Evolutionary conservation across 140 eudicot species (phyloP).

Genomic region (Oenanthe javanica): DNA sequence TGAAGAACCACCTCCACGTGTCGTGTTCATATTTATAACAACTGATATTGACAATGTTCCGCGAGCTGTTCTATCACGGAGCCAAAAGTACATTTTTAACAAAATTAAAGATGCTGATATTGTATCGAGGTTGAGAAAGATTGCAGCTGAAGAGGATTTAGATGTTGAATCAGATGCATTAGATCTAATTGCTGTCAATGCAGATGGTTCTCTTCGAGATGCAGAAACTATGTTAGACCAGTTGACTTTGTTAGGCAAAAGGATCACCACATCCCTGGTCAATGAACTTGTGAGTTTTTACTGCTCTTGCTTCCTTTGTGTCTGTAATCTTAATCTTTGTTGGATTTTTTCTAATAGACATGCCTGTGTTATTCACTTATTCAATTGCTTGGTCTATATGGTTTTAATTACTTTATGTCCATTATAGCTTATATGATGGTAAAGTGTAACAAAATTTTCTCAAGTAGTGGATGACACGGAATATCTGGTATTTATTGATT

Average conservation of each 20-base stretch:
- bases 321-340: background rate
- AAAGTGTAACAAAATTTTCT: background rate
- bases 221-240: constrained; percentile 98
- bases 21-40: constrained; percentile 73
- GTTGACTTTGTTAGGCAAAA: constrained; percentile 79
- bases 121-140: constrained; percentile 58
- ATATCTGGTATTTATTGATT: background rate
- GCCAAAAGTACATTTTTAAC: constrained; percentile 74
- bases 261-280: constrained; percentile 70
- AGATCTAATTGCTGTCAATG: constrained; percentile 77
- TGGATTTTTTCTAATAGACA: background rate
- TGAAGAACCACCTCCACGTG: constrained; percentile 60
- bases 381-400: background rate
- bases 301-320: constrained; percentile 4
- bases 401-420: background rate
- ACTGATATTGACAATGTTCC: constrained; percentile 88
- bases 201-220: constrained; percentile 95
- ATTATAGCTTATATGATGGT: background rate
- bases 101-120: constrained; percentile 70
- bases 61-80: constrained; percentile 64
- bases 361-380: background rate
- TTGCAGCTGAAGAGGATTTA: constrained; percentile 68
- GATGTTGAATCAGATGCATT: constrained; percentile 78
- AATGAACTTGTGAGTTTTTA: constrained; percentile 82
- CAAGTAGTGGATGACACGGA: background rate